Percentiles rank a stretch among this genome's conserved stretches.
Conservation (phyloP, 805 yeast species). For the Nakazawaea pomicola region DNA sequence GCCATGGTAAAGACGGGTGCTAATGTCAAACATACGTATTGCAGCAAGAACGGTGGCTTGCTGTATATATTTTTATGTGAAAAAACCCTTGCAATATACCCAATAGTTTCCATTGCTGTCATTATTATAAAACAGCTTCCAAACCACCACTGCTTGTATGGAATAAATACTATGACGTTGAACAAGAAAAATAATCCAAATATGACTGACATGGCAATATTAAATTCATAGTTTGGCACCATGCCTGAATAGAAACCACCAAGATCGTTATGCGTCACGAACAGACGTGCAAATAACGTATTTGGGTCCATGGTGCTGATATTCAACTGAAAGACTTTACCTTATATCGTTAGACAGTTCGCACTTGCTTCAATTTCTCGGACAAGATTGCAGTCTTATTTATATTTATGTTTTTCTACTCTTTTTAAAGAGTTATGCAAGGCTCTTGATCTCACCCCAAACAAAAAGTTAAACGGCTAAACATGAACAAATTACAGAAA, state of each 20-base stretch:
- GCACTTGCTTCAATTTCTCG: too few species aligned
- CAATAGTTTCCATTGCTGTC: constrained; percentile 54
- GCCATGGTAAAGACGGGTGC: constrained; percentile 87
- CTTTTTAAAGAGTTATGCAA: too few species aligned
- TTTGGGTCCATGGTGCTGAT: too few species aligned
- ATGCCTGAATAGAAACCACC: constrained; percentile 24
- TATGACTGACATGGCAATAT: constrained; percentile 48
- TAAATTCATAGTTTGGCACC: constrained; percentile 52
- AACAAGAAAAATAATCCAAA: constrained; percentile 42
- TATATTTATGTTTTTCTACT: too few species aligned
- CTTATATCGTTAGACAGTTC: too few species aligned
- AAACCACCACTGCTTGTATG: constrained; percentile 61
- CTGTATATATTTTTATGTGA: constrained; percentile 32
- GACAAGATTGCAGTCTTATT: too few species aligned
- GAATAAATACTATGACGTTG: constrained; percentile 39
- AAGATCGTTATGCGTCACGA: background rate
- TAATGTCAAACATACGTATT: constrained; percentile 63
- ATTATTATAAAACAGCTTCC: constrained; percentile 53
- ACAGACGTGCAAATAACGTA: too few species aligned
- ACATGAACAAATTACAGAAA: too few species aligned
- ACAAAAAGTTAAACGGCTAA: too few species aligned
- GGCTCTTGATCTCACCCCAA: too few species aligned
- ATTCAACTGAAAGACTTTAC: too few species aligned
- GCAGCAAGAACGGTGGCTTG: constrained; percentile 47
- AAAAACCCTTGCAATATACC: constrained; percentile 58